A percentile compares a stretch with the other conserved stretches of the same genome.
phyloP scores from a whole-genome alignment of 257 asterid species.

The Forsythia viridissima region DNA sequence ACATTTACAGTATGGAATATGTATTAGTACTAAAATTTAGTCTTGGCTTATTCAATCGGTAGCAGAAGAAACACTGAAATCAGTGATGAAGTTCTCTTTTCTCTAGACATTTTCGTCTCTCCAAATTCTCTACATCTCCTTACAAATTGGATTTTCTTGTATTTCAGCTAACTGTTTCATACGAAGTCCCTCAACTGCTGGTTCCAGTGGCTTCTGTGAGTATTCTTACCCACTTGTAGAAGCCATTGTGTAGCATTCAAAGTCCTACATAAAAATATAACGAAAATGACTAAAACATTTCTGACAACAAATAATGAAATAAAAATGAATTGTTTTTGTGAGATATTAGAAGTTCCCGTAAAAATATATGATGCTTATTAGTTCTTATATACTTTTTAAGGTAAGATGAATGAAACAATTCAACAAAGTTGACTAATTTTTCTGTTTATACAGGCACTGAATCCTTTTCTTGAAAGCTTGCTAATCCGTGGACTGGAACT shows the following conservation, averaged over 20 bases:
- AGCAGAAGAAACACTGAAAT: background rate
- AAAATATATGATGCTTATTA: background rate
- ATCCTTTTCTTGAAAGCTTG: constrained; percentile 77
- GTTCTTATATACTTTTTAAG: background rate
- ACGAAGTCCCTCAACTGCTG: constrained; percentile 87
- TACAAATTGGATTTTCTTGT: constrained; percentile 17
- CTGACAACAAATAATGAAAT: background rate
- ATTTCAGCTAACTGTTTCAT: constrained; percentile 92
- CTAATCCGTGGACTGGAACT: constrained; percentile 62
- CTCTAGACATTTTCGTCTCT: background rate
- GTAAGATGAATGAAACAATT: background rate
- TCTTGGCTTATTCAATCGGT: background rate
- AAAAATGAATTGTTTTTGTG: background rate
- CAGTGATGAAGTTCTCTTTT: background rate
- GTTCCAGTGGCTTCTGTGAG: constrained; percentile 93
- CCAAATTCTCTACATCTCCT: constrained; percentile 6
- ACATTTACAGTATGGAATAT: background rate
- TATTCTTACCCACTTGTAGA: background rate
- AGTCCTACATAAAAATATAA: background rate
- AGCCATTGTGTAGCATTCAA: background rate
- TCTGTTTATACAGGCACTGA: constrained; percentile 61
- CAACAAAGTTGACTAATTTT: background rate
- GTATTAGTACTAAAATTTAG: background rate
- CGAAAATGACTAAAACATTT: background rate
- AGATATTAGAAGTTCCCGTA: background rate